Percentiles rank a stretch among this genome's conserved stretches.
Evolutionary conservation across 306 rosid species (phyloP).

Genomic region (Chamaecrista fasciculata): DNA sequence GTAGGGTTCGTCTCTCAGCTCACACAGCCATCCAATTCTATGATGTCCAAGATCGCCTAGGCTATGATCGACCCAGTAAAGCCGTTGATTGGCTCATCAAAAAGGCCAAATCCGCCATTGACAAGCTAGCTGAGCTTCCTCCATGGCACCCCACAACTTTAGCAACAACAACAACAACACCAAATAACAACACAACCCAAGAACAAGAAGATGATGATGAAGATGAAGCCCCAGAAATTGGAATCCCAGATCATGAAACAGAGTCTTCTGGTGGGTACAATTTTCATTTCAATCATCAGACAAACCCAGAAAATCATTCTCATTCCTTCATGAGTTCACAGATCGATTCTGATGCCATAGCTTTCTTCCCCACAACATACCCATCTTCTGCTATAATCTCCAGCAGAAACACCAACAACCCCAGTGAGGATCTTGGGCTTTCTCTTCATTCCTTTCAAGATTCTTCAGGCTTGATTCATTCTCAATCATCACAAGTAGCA

Average conservation of each 20-base stretch:
- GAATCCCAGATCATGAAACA: slow-evolving; percentile 48
- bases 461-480: slow-evolving; percentile 38
- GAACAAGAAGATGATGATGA: no score
- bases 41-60: slow-evolving; percentile 85
- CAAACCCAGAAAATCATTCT: slow-evolving; percentile 39
- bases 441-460: slow-evolving; percentile 76
- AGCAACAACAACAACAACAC: no score
- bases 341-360: slow-evolving; percentile 46
- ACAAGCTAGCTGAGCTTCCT: slow-evolving; percentile 78
- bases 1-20: slow-evolving; percentile 75
- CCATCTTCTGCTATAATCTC: slow-evolving; percentile 45
- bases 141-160: slow-evolving; percentile 74
- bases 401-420: slow-evolving; percentile 42
- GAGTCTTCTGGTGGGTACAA: slow-evolving; percentile 75
- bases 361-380: slow-evolving; percentile 66
- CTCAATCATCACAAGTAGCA: slow-evolving; percentile 43
- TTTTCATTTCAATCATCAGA: slow-evolving; percentile 45
- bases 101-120: slow-evolving; percentile 74
- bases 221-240: slow-evolving; percentile 40
- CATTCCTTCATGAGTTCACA: slow-evolving; percentile 42
- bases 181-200: background rate
- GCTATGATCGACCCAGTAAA: slow-evolving; percentile 84
- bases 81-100: slow-evolving; percentile 94
- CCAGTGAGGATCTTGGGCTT: slow-evolving; percentile 66
- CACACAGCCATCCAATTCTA: slow-evolving; percentile 89